Conservation (phyloP, 75 land plant genomes). For the Cunninghamia lanceolata region DNA sequence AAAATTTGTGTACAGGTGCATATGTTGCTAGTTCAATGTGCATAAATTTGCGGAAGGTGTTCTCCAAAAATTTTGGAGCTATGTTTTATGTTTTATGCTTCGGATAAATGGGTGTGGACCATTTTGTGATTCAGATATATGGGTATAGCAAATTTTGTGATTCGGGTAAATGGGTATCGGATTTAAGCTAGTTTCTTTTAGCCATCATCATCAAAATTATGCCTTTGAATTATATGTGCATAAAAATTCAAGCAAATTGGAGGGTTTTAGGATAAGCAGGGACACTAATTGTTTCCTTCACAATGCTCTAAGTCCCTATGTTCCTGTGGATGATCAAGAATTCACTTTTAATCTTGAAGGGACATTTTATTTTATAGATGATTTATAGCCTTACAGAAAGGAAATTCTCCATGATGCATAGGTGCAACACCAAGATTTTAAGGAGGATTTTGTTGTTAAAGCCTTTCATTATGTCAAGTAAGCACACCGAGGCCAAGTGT, state of each 20-base stretch:
- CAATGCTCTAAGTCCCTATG: constrained; percentile 39
- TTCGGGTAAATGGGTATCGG: no score
- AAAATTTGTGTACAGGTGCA: constrained; percentile 45
- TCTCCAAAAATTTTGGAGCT: neutral
- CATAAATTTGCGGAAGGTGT: neutral
- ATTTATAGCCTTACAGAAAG: constrained; percentile 36
- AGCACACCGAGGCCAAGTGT: constrained; percentile 91
- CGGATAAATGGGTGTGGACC: no score
- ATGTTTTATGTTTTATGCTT: no score
- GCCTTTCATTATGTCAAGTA: constrained; percentile 85
- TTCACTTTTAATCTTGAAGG: constrained; percentile 44
- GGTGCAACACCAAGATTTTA: constrained; percentile 63
- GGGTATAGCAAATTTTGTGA: no score
- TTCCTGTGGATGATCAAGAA: constrained; percentile 27
- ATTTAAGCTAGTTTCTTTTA: neutral
- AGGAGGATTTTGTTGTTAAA: constrained; percentile 67
- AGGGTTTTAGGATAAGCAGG: constrained; percentile 20
- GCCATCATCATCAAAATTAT: constrained; percentile 20
- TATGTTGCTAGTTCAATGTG: neutral
- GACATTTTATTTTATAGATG: constrained; percentile 14
- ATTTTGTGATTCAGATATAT: no score
- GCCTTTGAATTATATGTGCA: constrained; percentile 15
- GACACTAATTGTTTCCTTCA: constrained; percentile 40
- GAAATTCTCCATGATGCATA: constrained; percentile 76
- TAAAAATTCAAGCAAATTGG: constrained; percentile 3